A percentile compares a stretch with the other conserved stretches of the same genome.
phyloP scores from a whole-genome alignment of 108 stramenopile genomes.

The Cyclotella sp. region DNA sequence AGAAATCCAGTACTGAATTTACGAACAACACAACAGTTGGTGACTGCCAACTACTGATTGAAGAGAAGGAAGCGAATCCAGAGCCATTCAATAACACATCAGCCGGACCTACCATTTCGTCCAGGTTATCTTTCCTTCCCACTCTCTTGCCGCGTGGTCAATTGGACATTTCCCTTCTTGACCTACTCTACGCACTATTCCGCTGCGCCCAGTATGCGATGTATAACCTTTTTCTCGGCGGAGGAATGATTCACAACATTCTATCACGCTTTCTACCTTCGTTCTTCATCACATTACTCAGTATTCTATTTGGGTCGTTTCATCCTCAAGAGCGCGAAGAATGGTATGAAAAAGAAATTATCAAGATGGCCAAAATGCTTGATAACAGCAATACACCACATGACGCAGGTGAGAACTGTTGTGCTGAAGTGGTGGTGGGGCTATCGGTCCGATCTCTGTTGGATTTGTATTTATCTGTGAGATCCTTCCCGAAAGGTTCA shows the following conservation, averaged over 20 bases:
- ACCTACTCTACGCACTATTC: conserved; percentile 57
- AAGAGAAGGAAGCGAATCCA: not conserved
- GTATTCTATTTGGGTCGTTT: conserved; percentile 16
- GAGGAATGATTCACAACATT: conserved; percentile 26
- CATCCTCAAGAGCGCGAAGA: conserved; percentile 25
- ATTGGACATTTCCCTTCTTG: conserved; percentile 65
- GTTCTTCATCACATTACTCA: conserved; percentile 8
- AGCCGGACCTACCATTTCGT: not conserved
- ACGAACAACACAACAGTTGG: no score
- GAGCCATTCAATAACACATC: not conserved
- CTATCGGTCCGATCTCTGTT: conserved; percentile 78
- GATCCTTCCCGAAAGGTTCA: conserved; percentile 60
- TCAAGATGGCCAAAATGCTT: not conserved
- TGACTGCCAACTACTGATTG: not conserved
- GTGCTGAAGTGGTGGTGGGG: conserved; percentile 61
- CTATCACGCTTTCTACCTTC: conserved; percentile 19
- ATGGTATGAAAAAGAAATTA: conserved; percentile 34
- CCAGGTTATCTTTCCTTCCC: not conserved
- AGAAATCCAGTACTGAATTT: not conserved
- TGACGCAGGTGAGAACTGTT: not conserved
- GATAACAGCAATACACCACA: not conserved
- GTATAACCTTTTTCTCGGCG: conserved; percentile 18
- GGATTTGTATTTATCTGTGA: conserved; percentile 71
- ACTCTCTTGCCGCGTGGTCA: conserved; percentile 78
- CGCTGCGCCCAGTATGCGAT: conserved; percentile 46